Conservation (phyloP, 2,329 filamentous ascomycete genomes). For the Botryosphaeria agaves region DNA sequence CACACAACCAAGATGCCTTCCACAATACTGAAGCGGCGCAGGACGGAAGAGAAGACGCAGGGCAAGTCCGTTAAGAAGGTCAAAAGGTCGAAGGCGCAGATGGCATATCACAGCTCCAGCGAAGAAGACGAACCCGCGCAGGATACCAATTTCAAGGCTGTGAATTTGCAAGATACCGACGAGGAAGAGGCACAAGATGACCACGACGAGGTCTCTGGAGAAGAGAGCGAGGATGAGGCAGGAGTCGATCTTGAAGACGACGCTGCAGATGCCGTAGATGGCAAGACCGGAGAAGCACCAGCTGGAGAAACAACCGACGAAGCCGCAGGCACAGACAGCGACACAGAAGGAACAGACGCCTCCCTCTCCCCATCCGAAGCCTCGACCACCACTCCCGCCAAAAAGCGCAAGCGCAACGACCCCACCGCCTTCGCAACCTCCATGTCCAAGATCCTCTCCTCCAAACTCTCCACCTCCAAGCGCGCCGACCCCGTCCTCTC, state of each 20-base stretch:
- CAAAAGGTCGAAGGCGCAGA: slow-evolving; percentile 46
- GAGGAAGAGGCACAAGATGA: slow-evolving; percentile 8
- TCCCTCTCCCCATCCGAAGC: slow-evolving; percentile 13
- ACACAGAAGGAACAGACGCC: slow-evolving; percentile 2
- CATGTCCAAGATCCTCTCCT: slow-evolving; percentile 80
- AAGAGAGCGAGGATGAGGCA: slow-evolving; percentile 19
- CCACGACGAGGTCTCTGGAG: slow-evolving; percentile 20
- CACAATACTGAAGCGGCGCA: background rate
- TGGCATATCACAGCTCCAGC: slow-evolving; percentile 45
- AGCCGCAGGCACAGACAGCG: slow-evolving; percentile 12
- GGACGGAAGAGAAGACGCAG: slow-evolving; percentile 34
- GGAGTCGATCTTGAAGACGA: slow-evolving; percentile 10
- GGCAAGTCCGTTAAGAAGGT: slow-evolving; percentile 32
- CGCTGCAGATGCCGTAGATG: slow-evolving; percentile 7
- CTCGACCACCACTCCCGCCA: slow-evolving; percentile 13
- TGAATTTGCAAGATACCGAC: slow-evolving; percentile 6
- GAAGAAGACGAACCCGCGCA: slow-evolving; percentile 29
- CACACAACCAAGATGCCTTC: background rate
- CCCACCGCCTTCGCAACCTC: slow-evolving; percentile 81
- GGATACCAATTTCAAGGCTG: slow-evolving; percentile 2
- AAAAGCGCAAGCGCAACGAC: slow-evolving; percentile 76
- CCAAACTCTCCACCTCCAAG: slow-evolving; percentile 68
- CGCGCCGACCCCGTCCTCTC: slow-evolving; percentile 83
- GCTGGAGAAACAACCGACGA: slow-evolving; percentile 21
- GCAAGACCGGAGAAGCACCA: slow-evolving; percentile 18